A percentile compares a stretch with the other conserved stretches of the same genome.
These are phyloP conservation scores for Solanum chilense DNA, from an alignment of 257 asterid genomes.

Conservation along the genomic window DNA sequence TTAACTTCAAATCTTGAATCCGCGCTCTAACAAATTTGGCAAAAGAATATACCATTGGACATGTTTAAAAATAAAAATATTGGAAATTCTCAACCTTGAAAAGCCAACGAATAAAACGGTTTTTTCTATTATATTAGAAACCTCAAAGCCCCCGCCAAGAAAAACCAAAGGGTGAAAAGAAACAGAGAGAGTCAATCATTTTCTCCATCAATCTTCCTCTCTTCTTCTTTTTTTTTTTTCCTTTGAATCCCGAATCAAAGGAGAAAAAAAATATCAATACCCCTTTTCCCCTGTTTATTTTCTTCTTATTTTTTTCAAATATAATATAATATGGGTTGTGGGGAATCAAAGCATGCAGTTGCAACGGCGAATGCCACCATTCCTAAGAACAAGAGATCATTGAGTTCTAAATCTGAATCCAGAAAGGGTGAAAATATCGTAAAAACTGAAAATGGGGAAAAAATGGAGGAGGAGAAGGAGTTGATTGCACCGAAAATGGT, in stretches of 20 bases:
- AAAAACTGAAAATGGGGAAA: not conserved
- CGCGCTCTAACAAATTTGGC: not conserved
- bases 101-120: slow-evolving; percentile 17
- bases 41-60: not conserved
- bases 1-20: not conserved
- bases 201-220: slow-evolving; percentile 17
- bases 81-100: not conserved
- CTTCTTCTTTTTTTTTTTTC: not conserved
- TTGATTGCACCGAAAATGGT: not conserved
- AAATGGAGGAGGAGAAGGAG: slow-evolving; percentile 2
- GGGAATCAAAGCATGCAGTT: slow-evolving; percentile 85
- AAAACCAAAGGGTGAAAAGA: slow-evolving; percentile 6
- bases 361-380: slow-evolving; percentile 41
- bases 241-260: not conserved
- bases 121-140: not conserved
- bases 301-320: not conserved
- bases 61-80: not conserved
- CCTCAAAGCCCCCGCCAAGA: not conserved
- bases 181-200: slow-evolving; percentile 3
- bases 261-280: not conserved
- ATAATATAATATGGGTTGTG: slow-evolving; percentile 51
- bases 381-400: slow-evolving; percentile 35
- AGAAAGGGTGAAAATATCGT: slow-evolving; percentile 4
- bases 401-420: slow-evolving; percentile 7
- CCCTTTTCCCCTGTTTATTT: not conserved